A percentile compares a stretch with the other conserved stretches of the same genome.
Evolutionary conservation across 257 asterid species (phyloP).

Genomic region (Paraleonurus japonicus): DNA sequence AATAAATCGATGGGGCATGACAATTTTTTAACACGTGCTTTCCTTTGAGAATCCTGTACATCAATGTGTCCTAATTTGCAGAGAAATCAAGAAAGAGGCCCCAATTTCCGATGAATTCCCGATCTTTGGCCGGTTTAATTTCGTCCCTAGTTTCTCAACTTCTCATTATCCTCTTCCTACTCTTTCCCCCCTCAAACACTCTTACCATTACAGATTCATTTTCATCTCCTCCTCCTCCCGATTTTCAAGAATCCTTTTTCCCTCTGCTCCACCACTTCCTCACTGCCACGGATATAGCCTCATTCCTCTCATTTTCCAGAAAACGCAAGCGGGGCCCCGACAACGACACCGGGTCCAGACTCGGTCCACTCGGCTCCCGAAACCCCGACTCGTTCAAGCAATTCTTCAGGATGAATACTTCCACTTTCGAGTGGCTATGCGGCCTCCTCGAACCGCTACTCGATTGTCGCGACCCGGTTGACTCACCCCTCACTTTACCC

Average conservation of each 20-base stretch:
- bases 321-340: slow-evolving; percentile 59
- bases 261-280: slow-evolving; percentile 54
- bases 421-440: slow-evolving; percentile 85
- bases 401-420: slow-evolving; percentile 53
- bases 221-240: slow-evolving; percentile 24
- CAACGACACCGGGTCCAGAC: slow-evolving; percentile 19
- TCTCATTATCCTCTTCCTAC: slow-evolving; percentile 36
- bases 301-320: slow-evolving; percentile 41
- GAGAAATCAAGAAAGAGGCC: slow-evolving; percentile 12
- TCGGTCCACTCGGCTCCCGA: slow-evolving; percentile 29
- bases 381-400: slow-evolving; percentile 61
- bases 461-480: slow-evolving; percentile 87
- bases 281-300: slow-evolving; percentile 46
- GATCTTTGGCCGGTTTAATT: slow-evolving; percentile 48
- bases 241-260: slow-evolving; percentile 22
- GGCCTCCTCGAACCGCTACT: slow-evolving; percentile 82
- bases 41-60: no score
- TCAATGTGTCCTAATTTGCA: slow-evolving; percentile 17
- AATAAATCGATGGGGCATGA: no score
- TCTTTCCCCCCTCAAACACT: slow-evolving; percentile 41
- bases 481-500: slow-evolving; percentile 53
- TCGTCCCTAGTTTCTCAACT: slow-evolving; percentile 66
- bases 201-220: slow-evolving; percentile 19
- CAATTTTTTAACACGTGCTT: no score
- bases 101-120: slow-evolving; percentile 38